Conservation (phyloP, 192 early-diverging fungal genomes). For the Allomyces javanicus region DNA sequence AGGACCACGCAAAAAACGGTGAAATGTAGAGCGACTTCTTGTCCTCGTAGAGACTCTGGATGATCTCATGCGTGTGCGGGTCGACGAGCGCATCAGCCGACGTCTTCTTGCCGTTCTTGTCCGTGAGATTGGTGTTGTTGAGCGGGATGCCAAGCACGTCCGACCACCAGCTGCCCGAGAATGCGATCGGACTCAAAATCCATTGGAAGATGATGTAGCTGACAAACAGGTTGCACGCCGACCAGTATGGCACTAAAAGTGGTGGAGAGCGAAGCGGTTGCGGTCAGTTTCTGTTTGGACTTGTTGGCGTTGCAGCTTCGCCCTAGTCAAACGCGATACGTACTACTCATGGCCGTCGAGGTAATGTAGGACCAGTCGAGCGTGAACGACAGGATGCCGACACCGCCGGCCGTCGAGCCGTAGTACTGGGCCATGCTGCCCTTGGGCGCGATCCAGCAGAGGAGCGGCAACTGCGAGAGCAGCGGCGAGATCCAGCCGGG, state of each 20-base stretch:
- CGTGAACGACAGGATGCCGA: slow-evolving; percentile 17
- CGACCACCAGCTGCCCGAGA: slow-evolving; percentile 24
- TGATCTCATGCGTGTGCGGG: slow-evolving; percentile 11
- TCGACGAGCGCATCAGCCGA: slow-evolving; percentile 6
- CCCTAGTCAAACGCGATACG: no score
- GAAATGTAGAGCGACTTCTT: slow-evolving; percentile 26
- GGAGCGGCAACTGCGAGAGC: slow-evolving; percentile 34
- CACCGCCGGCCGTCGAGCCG: slow-evolving; percentile 10
- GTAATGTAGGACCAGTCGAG: slow-evolving; percentile 19
- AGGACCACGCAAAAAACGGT: slow-evolving; percentile 27
- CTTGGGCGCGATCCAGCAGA: slow-evolving; percentile 30
- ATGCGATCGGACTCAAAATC: slow-evolving; percentile 29
- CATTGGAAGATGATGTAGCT: slow-evolving; percentile 27
- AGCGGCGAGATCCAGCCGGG: slow-evolving; percentile 51
- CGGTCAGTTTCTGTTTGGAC: no score
- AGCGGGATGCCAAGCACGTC: slow-evolving; percentile 21
- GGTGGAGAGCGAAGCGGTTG: no score
- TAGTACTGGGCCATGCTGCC: slow-evolving; percentile 6
- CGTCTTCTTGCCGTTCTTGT: slow-evolving; percentile 13
- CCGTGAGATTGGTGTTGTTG: slow-evolving; percentile 11
- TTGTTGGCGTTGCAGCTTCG: no score
- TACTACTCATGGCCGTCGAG: not conserved
- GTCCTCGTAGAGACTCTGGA: slow-evolving; percentile 19
- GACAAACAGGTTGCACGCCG: slow-evolving; percentile 20
- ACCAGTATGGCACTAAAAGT: slow-evolving; percentile 1